Evolutionary conservation across 1,139 yeast species (phyloP).

Genomic region (Eremothecium sinecaudum): DNA sequence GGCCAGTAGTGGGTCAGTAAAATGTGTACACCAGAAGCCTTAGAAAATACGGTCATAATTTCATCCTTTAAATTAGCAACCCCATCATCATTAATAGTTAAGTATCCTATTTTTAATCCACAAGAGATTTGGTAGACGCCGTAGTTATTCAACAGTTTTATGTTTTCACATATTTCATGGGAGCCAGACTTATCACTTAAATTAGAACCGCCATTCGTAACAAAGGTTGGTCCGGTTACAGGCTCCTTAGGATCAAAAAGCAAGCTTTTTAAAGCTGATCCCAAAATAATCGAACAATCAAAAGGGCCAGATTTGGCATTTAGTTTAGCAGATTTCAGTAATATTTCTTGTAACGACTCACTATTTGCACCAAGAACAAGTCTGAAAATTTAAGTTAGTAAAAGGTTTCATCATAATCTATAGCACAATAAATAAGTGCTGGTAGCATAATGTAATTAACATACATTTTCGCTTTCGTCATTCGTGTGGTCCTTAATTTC

Average conservation of each 20-base stretch:
- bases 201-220: conserved; percentile 18
- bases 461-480: conserved; percentile 12
- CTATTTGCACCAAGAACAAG: conserved; percentile 44
- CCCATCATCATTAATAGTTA: conserved; percentile 30
- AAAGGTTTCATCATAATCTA: conserved; percentile 10
- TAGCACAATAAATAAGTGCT: too few relatives aligned
- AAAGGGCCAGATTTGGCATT: conserved; percentile 57
- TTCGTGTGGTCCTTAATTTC: neutral
- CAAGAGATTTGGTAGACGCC: conserved; percentile 37
- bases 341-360: conserved; percentile 34
- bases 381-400: neutral
- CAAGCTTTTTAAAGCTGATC: conserved; percentile 33
- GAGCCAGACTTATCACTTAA: conserved; percentile 5
- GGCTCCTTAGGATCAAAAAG: conserved; percentile 18
- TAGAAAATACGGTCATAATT: conserved; percentile 14
- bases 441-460: too few relatives aligned
- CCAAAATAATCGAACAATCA: conserved; percentile 45
- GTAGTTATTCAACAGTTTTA: conserved; percentile 29
- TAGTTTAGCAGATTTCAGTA: conserved; percentile 42
- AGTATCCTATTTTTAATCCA: conserved; percentile 42
- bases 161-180: conserved; percentile 10
- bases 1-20: conserved; percentile 59
- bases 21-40: conserved; percentile 37
- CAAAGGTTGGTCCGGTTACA: conserved; percentile 31
- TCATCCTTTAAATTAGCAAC: conserved; percentile 17